phyloP scores from a whole-genome alignment of 208 protist genomes.

The Plasmodiophora brassicae region DNA sequence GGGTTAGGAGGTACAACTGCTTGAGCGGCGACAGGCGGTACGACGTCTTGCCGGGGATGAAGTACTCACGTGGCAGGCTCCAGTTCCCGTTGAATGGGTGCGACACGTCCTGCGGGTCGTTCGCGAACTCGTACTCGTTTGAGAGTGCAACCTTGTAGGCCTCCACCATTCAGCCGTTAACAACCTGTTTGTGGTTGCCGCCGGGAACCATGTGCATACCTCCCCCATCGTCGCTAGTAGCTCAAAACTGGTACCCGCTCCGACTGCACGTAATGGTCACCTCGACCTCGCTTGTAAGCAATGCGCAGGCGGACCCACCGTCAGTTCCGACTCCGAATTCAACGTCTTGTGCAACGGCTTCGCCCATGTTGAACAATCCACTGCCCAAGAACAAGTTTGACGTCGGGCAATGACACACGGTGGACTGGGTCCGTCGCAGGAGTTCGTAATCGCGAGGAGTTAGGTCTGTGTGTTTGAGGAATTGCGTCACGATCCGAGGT shows the following conservation, averaged over 20 bases:
- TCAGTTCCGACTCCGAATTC: not conserved
- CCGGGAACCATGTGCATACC: no score
- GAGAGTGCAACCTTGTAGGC: not conserved
- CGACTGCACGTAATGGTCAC: no score
- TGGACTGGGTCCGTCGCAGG: not conserved
- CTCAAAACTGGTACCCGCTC: slow-evolving; percentile 21
- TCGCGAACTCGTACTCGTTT: not conserved
- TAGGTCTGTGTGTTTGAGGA: not conserved
- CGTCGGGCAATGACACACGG: not conserved
- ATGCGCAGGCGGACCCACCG: no score
- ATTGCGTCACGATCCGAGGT: not conserved
- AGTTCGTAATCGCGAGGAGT: not conserved
- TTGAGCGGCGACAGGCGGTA: not conserved
- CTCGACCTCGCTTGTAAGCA: no score
- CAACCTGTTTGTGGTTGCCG: no score
- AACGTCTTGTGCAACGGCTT: not conserved
- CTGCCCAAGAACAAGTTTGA: slow-evolving; percentile 11
- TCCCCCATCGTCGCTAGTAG: not conserved
- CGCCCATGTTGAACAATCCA: slow-evolving; percentile 15
- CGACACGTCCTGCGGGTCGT: not conserved
- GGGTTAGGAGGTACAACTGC: not conserved
- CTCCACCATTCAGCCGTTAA: no score
- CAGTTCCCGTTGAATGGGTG: not conserved
- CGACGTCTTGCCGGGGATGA: not conserved
- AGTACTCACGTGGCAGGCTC: not conserved